These are phyloP conservation scores for Cladorrhinum samala DNA, from an alignment of 495 filamentous ascomycete species.

Conservation along the genomic window DNA sequence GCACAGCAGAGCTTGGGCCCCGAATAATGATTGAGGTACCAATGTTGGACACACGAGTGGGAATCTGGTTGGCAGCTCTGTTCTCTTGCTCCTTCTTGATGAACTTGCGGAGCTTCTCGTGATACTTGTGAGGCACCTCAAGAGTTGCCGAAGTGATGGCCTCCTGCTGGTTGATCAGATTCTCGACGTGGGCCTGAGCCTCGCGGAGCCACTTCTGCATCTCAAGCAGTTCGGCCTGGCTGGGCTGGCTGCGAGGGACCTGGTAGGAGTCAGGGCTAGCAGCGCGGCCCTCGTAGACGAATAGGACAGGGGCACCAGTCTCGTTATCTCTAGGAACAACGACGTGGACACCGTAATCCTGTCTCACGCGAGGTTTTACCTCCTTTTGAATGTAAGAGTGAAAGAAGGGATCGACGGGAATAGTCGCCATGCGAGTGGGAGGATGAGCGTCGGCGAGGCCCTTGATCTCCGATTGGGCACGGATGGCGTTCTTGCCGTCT, in stretches of 20 bases:
- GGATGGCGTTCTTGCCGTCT: slow-evolving; percentile 75
- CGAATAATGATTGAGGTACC: slow-evolving; percentile 61
- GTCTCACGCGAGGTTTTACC: slow-evolving; percentile 54
- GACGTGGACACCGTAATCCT: slow-evolving; percentile 72
- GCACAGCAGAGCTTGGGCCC: slow-evolving; percentile 66
- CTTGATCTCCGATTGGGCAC: slow-evolving; percentile 74
- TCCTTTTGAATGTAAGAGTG: slow-evolving; percentile 67
- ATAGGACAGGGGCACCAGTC: slow-evolving; percentile 58
- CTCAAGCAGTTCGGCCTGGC: slow-evolving; percentile 21
- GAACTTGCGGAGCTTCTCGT: slow-evolving; percentile 72
- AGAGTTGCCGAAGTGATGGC: slow-evolving; percentile 59
- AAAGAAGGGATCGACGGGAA: slow-evolving; percentile 80
- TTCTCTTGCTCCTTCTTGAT: slow-evolving; percentile 67
- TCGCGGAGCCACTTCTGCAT: slow-evolving; percentile 59
- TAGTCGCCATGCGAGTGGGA: slow-evolving; percentile 61
- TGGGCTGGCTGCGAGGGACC: slow-evolving; percentile 54
- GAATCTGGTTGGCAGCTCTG: slow-evolving; percentile 59
- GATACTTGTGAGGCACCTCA: slow-evolving; percentile 66
- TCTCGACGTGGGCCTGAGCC: slow-evolving; percentile 63
- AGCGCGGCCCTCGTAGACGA: slow-evolving; percentile 72
- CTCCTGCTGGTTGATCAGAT: slow-evolving; percentile 64
- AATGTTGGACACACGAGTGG: slow-evolving; percentile 58
- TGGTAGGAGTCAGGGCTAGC: slow-evolving; percentile 53
- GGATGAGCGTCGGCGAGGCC: slow-evolving; percentile 74
- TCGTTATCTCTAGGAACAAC: slow-evolving; percentile 62